phyloP scores from a whole-genome alignment of 208 protist species.

The Wallacemonas sp. region DNA sequence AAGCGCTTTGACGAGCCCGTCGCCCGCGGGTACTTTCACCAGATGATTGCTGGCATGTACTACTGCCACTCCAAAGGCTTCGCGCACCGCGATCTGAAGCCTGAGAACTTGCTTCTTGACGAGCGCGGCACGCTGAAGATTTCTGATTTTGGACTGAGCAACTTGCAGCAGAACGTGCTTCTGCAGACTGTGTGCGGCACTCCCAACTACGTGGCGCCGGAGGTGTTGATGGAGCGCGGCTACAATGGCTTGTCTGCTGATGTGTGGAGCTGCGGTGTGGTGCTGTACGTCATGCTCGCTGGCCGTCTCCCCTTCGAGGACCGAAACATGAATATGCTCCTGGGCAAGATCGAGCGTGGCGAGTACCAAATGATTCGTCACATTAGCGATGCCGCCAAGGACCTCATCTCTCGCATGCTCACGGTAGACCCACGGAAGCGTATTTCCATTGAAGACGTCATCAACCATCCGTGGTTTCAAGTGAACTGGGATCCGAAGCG shows the following conservation, averaged over 20 bases:
- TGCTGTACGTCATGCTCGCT: conserved; percentile 96
- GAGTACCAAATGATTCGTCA: conserved; percentile 87
- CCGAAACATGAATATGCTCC: conserved; percentile 88
- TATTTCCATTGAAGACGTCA: conserved; percentile 89
- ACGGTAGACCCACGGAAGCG: conserved; percentile 82
- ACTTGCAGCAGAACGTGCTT: conserved; percentile 76
- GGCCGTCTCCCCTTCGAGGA: conserved; percentile 94
- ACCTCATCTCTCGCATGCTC: conserved; percentile 82
- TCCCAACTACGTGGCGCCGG: conserved; percentile 92
- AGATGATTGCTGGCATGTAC: conserved; percentile 94
- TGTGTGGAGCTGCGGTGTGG: conserved; percentile 96
- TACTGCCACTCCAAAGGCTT: conserved; percentile 93
- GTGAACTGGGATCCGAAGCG: conserved; percentile 64
- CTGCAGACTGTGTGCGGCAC: conserved; percentile 92
- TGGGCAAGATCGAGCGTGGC: conserved; percentile 90
- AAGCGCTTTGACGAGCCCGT: conserved; percentile 87
- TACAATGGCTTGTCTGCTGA: conserved; percentile 95
- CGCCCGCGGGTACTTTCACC: conserved; percentile 93
- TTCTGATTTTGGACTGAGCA: conserved; percentile 92
- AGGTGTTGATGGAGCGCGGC: conserved; percentile 91
- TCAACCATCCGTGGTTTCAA: conserved; percentile 88
- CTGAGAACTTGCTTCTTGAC: conserved; percentile 90
- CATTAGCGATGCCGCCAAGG: conserved; percentile 68
- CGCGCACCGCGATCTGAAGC: conserved; percentile 91
- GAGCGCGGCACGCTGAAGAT: conserved; percentile 85